phyloP scores from a whole-genome alignment of 2,329 filamentous ascomycete genomes.

The Trichophyton equinum region DNA sequence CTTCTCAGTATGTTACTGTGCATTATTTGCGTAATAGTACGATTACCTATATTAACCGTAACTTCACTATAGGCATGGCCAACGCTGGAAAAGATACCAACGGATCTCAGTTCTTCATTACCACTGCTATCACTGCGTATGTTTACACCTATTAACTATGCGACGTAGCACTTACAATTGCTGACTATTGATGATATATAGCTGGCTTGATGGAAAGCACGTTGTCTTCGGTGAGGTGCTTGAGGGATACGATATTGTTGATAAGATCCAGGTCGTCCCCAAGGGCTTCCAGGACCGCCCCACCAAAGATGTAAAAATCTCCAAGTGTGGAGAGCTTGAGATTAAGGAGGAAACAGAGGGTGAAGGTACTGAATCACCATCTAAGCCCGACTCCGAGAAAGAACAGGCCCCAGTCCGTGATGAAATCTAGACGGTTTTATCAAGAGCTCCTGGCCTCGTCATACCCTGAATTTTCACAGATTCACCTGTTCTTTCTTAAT shows the following conservation, averaged over 20 bases:
- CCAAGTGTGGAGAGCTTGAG: conserved; percentile 53
- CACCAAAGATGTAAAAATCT: conserved; percentile 47
- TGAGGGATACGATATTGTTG: conserved; percentile 54
- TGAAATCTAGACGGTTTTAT: conserved; percentile 1
- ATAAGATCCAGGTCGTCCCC: conserved; percentile 51
- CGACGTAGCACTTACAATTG: neutral
- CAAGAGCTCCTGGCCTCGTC: neutral
- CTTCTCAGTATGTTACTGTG: conserved; percentile 42
- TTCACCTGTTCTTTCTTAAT: neutral
- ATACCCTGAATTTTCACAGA: neutral
- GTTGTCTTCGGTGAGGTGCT: conserved; percentile 60
- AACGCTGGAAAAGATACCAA: conserved; percentile 54
- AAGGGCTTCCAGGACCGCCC: conserved; percentile 49
- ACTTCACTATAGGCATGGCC: conserved; percentile 43
- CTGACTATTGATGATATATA: conserved; percentile 13
- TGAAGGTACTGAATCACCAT: conserved; percentile 40
- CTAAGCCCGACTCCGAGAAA: conserved; percentile 18
- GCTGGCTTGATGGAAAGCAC: conserved; percentile 51
- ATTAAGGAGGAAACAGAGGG: conserved; percentile 51
- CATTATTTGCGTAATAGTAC: neutral
- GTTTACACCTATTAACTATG: neutral
- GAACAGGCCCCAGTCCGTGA: neutral
- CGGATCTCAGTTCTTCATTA: conserved; percentile 57
- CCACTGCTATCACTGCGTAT: conserved; percentile 45
- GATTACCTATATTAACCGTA: neutral